phyloP scores from a whole-genome alignment of 768 basidiomycete species.

The Boletellus ananas region DNA sequence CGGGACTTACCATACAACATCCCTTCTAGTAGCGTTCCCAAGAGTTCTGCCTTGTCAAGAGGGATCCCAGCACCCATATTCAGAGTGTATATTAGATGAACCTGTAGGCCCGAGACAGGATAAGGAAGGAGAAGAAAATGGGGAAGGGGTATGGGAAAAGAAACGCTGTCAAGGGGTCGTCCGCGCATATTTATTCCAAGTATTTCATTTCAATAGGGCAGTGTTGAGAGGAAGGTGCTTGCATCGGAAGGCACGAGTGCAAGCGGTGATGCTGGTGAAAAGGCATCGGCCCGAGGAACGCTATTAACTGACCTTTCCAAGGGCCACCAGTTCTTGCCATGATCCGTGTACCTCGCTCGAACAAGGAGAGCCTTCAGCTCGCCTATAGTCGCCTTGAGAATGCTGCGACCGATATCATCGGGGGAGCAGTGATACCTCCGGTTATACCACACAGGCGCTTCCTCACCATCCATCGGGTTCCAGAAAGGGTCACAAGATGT shows the following conservation, averaged over 20 bases:
- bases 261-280: neutral
- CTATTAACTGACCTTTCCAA: no score
- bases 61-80: constrained; percentile 1
- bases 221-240: neutral
- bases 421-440: neutral
- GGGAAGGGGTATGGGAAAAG: no score
- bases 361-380: no score
- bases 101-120: no score
- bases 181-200: neutral
- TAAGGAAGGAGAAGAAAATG: neutral
- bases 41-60: constrained; percentile 3
- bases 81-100: neutral
- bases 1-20: constrained; percentile 3
- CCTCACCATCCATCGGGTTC: neutral
- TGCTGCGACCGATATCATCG: neutral
- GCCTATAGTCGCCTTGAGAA: neutral
- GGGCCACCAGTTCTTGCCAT: no score
- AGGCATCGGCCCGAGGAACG: neutral
- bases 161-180: neutral
- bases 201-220: neutral
- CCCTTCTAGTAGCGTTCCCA: neutral
- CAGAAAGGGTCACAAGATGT: neutral
- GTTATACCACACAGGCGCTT: neutral
- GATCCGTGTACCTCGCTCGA: no score
- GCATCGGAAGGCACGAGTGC: neutral